Evolutionary conservation across 2,329 filamentous ascomycete genomes (phyloP).

Genomic region (Arthroderma sp.): DNA sequence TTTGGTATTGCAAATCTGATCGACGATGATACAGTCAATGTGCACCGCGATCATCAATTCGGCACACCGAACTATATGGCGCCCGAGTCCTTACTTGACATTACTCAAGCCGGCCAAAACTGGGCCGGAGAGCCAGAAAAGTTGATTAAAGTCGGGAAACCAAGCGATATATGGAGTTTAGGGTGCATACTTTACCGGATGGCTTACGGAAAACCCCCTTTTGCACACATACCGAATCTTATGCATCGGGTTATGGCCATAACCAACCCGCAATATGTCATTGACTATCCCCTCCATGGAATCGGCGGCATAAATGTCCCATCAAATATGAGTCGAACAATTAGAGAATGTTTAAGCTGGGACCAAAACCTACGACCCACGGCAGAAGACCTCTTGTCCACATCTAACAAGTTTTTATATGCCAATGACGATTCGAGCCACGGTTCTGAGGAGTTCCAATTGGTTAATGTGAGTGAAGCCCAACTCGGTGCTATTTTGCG

Average conservation of each 20-base stretch:
- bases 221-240: constrained; percentile 68
- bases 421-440: constrained; percentile 23
- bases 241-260: constrained; percentile 52
- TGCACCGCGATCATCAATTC: constrained; percentile 76
- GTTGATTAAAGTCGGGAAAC: constrained; percentile 78
- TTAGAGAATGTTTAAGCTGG: constrained; percentile 38
- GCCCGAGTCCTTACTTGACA: constrained; percentile 73
- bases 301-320: constrained; percentile 31
- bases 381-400: constrained; percentile 34
- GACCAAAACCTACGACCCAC: constrained; percentile 37
- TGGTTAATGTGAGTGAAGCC: constrained; percentile 3
- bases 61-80: constrained; percentile 94
- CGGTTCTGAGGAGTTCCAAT: constrained; percentile 4
- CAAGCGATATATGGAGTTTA: constrained; percentile 77
- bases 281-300: constrained; percentile 18
- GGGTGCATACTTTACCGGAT: constrained; percentile 88
- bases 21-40: constrained; percentile 81
- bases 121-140: constrained; percentile 33
- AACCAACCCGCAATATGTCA: constrained; percentile 21
- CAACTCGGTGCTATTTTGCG: constrained; percentile 1
- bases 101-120: constrained; percentile 43
- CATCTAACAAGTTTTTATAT: constrained; percentile 36
- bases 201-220: constrained; percentile 77
- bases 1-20: constrained; percentile 92
- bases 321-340: constrained; percentile 33